These are phyloP conservation scores for Dipodascopsis tothii DNA, from an alignment of 805 yeast genomes.

Conservation along the genomic window DNA sequence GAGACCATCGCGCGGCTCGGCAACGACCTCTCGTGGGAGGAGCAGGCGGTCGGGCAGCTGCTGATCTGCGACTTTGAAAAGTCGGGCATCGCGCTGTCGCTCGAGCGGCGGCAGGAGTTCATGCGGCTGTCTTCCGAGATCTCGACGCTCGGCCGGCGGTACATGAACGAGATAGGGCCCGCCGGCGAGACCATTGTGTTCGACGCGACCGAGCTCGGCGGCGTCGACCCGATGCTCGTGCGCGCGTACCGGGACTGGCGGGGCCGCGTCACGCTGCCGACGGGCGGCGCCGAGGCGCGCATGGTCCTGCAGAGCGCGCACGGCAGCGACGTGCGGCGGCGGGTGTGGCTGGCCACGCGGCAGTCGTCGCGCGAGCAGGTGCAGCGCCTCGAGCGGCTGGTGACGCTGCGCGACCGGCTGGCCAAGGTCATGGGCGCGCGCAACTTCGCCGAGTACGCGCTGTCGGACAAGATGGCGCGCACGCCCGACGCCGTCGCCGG, in stretches of 20 bases:
- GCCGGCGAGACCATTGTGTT: conserved; percentile 28
- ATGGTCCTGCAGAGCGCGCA: conserved; percentile 54
- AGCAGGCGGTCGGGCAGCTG: conserved; percentile 71
- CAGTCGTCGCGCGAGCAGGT: conserved; percentile 60
- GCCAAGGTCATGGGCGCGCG: conserved; percentile 65
- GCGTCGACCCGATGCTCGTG: conserved; percentile 23
- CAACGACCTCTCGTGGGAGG: conserved; percentile 55
- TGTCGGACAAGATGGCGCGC: conserved; percentile 85
- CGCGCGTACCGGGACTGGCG: conserved; percentile 4
- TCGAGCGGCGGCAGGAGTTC: conserved; percentile 56
- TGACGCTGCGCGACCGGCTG: conserved; percentile 59
- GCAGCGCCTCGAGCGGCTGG: conserved; percentile 46
- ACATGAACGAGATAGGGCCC: conserved; percentile 44
- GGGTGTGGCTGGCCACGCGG: conserved; percentile 70
- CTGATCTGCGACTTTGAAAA: conserved; percentile 78
- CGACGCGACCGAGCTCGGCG: conserved; percentile 29
- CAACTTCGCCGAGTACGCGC: conserved; percentile 70
- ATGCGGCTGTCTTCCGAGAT: conserved; percentile 74
- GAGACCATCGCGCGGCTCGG: conserved; percentile 32
- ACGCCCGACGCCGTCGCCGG: conserved; percentile 65
- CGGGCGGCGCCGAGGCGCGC: conserved; percentile 47
- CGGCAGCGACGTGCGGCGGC: conserved; percentile 49
- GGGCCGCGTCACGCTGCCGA: conserved; percentile 42
- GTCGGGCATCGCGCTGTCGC: conserved; percentile 77
- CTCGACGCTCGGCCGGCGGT: conserved; percentile 72